Evolutionary conservation across 768 basidiomycete genomes (phyloP), one percentile per base, ranked within the genome.

Genomic region (Phlebiopsis flavidoalba): DNA sequence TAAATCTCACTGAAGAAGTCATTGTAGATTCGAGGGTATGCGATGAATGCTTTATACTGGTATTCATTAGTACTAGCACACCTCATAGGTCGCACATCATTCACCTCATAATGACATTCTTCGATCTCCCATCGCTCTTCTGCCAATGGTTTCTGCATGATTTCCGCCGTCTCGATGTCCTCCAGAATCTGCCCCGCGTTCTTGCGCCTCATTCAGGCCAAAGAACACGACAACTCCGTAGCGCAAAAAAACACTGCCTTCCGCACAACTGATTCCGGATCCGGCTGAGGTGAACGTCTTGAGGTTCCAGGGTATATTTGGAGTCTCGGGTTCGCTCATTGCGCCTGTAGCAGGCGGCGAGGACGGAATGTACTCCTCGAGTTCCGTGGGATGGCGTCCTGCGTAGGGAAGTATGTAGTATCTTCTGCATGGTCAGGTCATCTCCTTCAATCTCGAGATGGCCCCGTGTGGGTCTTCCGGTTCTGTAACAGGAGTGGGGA

Each of bases 161-260:
- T 79, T 2, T 88, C 87, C 0, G 91, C 92, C 43, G 77, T 80
- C 5, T 84, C 81, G 17, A 94, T 76, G 70, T 98, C 95, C 60
- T 96, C 94, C 47, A 98, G 71, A 47, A 98, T 86, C 64, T n/a
- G n/a, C n/a, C n/a, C 85, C 84, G 60, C 78, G 80, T 75, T 98
- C 95, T 69, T 95, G 86, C 4, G 74, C 70, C 69, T 95, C 93
- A 2, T 80, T 73, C 57, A 98, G 78, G 1, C 95, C 95, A 70
- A 95, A 95, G 73, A 97, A 97, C 0, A 97, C 95, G 0, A 84
- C 85, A 1, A 97, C 95, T 17, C 95, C 95, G 69, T 96, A 92
- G 86, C 83, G 61, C n/a, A n/a, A n/a, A 93, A 92, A 71, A 92
- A 91, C 8, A 93, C 79, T 0, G 81, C 88, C 68, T n/a, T 93